Evolutionary conservation across 2,329 filamentous ascomycete species (phyloP).

Genomic region (Macroventuria anomochaeta): DNA sequence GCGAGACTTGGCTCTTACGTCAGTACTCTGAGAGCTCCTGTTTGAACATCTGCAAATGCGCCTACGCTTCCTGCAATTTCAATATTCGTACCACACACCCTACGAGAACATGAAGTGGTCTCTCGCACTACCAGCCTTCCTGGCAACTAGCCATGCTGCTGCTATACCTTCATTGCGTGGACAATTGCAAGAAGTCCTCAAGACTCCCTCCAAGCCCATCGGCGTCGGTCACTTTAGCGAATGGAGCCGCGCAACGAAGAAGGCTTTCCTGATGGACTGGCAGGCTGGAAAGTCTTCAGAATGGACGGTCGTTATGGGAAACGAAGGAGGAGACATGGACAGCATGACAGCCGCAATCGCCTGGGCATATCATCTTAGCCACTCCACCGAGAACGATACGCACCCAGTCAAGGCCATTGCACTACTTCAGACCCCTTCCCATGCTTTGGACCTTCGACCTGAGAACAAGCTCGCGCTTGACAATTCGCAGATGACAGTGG

Average conservation of each 20-base stretch:
- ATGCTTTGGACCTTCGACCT: constrained; percentile 56
- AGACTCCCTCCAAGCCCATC: constrained; percentile 19
- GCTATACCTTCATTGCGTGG: constrained; percentile 28
- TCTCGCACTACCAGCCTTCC: constrained; percentile 21
- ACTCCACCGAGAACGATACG: constrained; percentile 53
- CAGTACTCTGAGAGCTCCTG: constrained; percentile 1
- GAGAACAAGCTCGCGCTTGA: constrained; percentile 56
- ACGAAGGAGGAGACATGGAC: constrained; percentile 56
- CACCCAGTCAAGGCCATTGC: constrained; percentile 56
- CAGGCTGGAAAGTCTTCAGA: constrained; percentile 52
- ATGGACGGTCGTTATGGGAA: constrained; percentile 57
- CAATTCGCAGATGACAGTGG: constrained; percentile 55
- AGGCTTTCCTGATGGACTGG: constrained; percentile 56
- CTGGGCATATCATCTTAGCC: constrained; percentile 58
- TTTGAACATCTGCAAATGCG: constrained; percentile 6
- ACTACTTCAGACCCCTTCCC: constrained; percentile 54
- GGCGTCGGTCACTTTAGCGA: constrained; percentile 59
- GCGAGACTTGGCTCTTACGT: constrained; percentile 15
- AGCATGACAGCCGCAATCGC: constrained; percentile 55
- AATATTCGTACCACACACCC: constrained; percentile 7
- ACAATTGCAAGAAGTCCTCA: constrained; percentile 28
- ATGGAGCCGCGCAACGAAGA: constrained; percentile 57
- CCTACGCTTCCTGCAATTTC: background rate
- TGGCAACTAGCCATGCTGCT: constrained; percentile 19
- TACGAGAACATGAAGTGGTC: constrained; percentile 25